These are phyloP conservation scores for Exophiala calicioides DNA, from an alignment of 2,329 filamentous ascomycete species.

Conservation along the genomic window DNA sequence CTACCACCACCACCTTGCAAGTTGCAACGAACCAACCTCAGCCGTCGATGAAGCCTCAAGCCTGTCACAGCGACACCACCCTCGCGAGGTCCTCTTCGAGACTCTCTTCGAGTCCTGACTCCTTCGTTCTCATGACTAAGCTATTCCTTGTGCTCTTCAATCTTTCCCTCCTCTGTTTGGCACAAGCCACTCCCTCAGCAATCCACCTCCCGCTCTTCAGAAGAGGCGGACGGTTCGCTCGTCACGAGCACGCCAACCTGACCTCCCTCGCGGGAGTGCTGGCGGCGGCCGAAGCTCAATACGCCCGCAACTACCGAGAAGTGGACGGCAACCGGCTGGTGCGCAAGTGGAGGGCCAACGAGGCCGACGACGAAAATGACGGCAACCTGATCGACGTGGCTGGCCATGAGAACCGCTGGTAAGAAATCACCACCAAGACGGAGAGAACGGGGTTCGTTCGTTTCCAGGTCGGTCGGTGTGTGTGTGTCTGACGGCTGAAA, in stretches of 20 bases:
- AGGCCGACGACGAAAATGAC: conserved; percentile 26
- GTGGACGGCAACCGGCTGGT: conserved; percentile 35
- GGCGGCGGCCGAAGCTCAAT: conserved; percentile 29
- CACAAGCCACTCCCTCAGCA: background rate
- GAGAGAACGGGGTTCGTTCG: background rate
- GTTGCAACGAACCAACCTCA: too few relatives aligned
- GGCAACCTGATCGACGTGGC: conserved; percentile 21
- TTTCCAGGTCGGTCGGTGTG: background rate
- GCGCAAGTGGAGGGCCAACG: conserved; percentile 30
- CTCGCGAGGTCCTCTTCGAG: too few relatives aligned
- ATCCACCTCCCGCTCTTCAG: conserved; percentile 26
- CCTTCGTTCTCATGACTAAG: too few relatives aligned
- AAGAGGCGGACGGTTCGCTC: conserved; percentile 24
- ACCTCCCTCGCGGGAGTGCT: conserved; percentile 30
- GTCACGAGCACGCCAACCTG: conserved; percentile 28
- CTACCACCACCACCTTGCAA: too few relatives aligned
- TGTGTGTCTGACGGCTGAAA: too few relatives aligned
- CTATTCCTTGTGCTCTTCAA: background rate
- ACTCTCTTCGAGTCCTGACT: too few relatives aligned
- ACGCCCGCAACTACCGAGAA: conserved; percentile 33
- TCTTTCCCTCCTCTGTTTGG: conserved; percentile 1
- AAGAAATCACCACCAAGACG: background rate
- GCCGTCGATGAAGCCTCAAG: too few relatives aligned
- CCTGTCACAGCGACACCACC: too few relatives aligned
- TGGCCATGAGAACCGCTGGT: conserved; percentile 12